phyloP scores from a whole-genome alignment of 345 rosid species.

The Salix arbutifolia region DNA sequence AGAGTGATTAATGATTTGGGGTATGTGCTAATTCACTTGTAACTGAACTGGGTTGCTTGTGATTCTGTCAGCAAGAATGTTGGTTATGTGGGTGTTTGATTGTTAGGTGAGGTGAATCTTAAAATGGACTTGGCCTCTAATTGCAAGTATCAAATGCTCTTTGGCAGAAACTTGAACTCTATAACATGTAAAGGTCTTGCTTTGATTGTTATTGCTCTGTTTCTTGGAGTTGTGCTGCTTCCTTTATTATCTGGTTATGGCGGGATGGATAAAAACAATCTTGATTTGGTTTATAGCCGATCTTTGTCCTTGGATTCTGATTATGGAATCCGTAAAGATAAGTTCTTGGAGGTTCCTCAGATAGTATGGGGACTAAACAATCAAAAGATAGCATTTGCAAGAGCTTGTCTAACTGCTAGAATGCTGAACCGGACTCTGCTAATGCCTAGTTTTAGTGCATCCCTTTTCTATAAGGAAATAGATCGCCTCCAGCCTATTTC shows the following conservation, averaged over 20 bases:
- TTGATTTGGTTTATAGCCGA: constrained; percentile 16
- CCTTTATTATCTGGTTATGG: constrained; percentile 34
- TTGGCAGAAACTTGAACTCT: constrained; percentile 31
- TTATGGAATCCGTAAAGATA: constrained; percentile 46
- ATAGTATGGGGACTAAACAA: constrained; percentile 97
- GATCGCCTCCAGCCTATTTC: constrained; percentile 75
- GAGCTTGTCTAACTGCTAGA: constrained; percentile 89
- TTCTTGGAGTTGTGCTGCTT: constrained; percentile 44
- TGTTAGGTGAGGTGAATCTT: not conserved
- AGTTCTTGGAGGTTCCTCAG: constrained; percentile 87
- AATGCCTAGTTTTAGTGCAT: constrained; percentile 91
- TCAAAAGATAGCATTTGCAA: constrained; percentile 95
- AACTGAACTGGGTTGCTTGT: not conserved
- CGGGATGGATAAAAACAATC: constrained; percentile 14
- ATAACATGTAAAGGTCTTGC: constrained; percentile 53
- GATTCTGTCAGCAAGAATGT: not conserved
- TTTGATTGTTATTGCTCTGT: constrained; percentile 46
- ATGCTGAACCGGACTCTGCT: constrained; percentile 80
- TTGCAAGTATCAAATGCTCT: constrained; percentile 8
- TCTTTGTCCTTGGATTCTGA: constrained; percentile 25
- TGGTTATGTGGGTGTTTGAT: not conserved
- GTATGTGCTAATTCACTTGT: not conserved
- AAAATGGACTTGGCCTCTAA: constrained; percentile 3
- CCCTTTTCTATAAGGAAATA: constrained; percentile 85
- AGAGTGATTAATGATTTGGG: not conserved